Base-by-base conservation (phyloP, 805 yeast species). In the Candida ficus region DNA sequence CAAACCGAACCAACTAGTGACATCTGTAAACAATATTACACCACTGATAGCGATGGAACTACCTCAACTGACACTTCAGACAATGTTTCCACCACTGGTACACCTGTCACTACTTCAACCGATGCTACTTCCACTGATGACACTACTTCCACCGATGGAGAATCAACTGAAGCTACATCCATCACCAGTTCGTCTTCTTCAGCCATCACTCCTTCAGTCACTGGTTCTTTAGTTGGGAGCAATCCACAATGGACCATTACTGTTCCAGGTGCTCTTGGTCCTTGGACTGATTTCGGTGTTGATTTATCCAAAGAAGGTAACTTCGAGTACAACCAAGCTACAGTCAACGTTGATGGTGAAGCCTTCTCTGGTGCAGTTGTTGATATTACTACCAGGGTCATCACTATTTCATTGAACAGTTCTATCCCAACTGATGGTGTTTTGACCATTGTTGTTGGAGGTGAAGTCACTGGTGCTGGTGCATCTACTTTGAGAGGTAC, bases 381-480 rank as follows among this genome's bases (percentile, higher is more conserved):
- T 22, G 22, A 20, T 4, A 21, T 29, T 19, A 29, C 39, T 19
- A 27, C 39, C 7, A 21, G 16, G 7, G 36, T 34, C 10, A 16
- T 20, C 13, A 19, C 7, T 29, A 11, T 29, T 11, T 11, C 22
- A 6, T 29, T 43, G 12, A 27, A 12, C 4, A n/a, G 18, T 18
- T 11, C 32, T 11, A 41, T 46, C 37, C 43, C 44, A n/a, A 50
- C 51, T 39, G 52, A 46, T 35, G 42, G 38, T 29, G 36, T 40
- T 23, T 23, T n/a, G 2, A 7, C 20, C 5, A 16, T 39, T 4
- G 11, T 10, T 18, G 20, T 13, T 39, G 30, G 27, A 22, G 33
- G 14, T n/a, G 39, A 19, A 14, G 27, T 38, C 17, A 33, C 37
- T 18, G 31, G 18, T 3, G 14, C 33, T 12, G 35, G 33, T 12